A percentile compares a stretch with the other conserved stretches of the same genome.
Conservation (phyloP, 345 rosid species). For the Corchorus capsularis region DNA sequence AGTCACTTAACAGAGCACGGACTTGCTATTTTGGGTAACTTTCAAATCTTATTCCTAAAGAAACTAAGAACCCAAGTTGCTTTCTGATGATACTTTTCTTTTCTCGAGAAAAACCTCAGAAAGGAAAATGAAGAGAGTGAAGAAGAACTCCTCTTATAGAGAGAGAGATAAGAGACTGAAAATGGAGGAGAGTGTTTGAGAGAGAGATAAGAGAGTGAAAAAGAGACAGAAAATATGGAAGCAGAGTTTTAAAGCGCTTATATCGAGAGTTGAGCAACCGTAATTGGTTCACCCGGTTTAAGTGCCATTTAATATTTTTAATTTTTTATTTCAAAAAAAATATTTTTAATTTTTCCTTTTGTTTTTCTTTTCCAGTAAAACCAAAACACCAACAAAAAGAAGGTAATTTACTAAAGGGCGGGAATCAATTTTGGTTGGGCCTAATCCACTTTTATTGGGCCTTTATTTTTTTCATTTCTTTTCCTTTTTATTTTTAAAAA, state of each 20-base stretch:
- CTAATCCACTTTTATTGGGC: too few relatives aligned
- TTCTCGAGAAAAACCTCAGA: neutral
- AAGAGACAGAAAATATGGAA: neutral
- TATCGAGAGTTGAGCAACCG: slow-evolving; percentile 26
- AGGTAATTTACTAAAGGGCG: too few relatives aligned
- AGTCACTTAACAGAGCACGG: neutral
- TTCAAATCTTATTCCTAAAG: slow-evolving; percentile 1
- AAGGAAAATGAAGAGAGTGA: neutral
- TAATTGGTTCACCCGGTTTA: slow-evolving; percentile 19
- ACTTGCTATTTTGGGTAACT: slow-evolving; percentile 4
- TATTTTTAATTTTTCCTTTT: neutral
- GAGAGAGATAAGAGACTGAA: slow-evolving; percentile 8
- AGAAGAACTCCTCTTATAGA: neutral
- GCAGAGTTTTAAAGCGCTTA: slow-evolving; percentile 7
- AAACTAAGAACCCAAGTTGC: slow-evolving; percentile 1
- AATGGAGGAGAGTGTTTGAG: slow-evolving; percentile 1
- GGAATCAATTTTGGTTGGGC: too few relatives aligned
- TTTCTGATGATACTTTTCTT: neutral
- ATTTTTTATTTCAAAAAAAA: neutral
- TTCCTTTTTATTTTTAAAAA: too few relatives aligned
- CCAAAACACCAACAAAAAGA: neutral
- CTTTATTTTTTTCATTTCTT: too few relatives aligned
- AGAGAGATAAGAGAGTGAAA: slow-evolving; percentile 9
- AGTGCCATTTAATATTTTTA: slow-evolving; percentile 17
- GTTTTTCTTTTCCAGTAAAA: neutral